These are phyloP conservation scores for Plasmodium yoelii DNA, from an alignment of 169 alveolate species.

Conservation along the genomic window DNA sequence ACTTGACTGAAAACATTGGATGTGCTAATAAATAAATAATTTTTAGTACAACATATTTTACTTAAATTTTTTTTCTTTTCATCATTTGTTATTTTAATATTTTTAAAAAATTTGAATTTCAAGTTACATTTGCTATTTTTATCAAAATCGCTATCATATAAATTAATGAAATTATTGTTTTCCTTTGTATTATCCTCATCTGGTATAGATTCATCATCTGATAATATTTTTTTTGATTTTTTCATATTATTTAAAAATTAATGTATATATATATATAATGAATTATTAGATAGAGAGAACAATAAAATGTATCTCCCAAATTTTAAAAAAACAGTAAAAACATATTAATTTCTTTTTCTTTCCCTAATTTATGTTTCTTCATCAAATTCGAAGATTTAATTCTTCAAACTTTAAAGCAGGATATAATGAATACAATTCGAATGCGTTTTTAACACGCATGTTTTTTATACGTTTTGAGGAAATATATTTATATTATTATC, in stretches of 20 bases:
- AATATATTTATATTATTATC: too few species aligned
- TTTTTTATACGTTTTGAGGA: too few species aligned
- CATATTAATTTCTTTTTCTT: too few species aligned
- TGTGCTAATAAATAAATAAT: conserved; percentile 49
- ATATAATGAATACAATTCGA: too few species aligned
- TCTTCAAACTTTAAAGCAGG: too few species aligned
- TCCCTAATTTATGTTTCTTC: too few species aligned
- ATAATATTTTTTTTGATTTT: conserved; percentile 6
- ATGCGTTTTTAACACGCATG: too few species aligned
- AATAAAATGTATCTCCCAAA: too few species aligned
- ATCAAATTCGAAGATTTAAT: too few species aligned
- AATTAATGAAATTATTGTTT: conserved; percentile 1
- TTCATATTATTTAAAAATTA: not conserved
- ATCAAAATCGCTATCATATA: conserved; percentile 40
- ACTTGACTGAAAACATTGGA: conserved; percentile 44
- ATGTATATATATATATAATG: too few species aligned
- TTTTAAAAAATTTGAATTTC: conserved; percentile 22
- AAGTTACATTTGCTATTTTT: not conserved
- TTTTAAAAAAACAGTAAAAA: too few species aligned
- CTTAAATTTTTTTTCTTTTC: conserved; percentile 47
- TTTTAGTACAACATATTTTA: conserved; percentile 67
- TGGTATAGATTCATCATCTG: not conserved
- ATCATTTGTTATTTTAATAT: conserved; percentile 35
- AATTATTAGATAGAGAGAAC: too few species aligned
- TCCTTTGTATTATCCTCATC: conserved; percentile 9